Base-by-base conservation (phyloP, 306 rosid genomes). In the Castanea sativa region DNA sequence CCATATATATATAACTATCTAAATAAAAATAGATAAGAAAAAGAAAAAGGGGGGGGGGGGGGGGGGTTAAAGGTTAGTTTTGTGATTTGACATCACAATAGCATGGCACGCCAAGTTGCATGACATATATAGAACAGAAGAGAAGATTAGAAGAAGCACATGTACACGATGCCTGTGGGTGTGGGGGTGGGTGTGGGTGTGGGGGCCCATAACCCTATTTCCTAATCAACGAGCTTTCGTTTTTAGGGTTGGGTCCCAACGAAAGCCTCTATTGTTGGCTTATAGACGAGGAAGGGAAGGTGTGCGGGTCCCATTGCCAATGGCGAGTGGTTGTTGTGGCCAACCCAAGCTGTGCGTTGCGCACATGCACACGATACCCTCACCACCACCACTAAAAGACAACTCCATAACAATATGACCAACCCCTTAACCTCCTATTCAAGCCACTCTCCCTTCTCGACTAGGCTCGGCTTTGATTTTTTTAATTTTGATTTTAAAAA, bases 231-330 rank as follows among this genome's bases (percentile, higher is more conserved):
- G 45, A 41, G 45, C 45, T 41, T 41, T 41, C 45, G 45, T 41
- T 41, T 0, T 9, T 41, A 2, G 45, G 45, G 16, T 49, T 49
- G 82, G 84, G 90, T 51, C 15, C 86, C 86, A 57, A 1, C 21
- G 43, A 58, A 78, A 72, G 74, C 20, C 86, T 76, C 82, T 4
- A 77, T 81, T 79, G 90, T 84, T 88, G 90, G 94, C 83, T 81
- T 65, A 64, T 18, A 75, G 70, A 63, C 72, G 60, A 61, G 16
- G 85, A 55, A 68, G 59, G 64, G 81, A 73, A 58, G 51, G 57
- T 70, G 87, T 38, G 82, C 63, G 87, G 88, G 87, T 57, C 86
- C 85, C 68, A 71, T 1, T n/a, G 25, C 7, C 19, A 55, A 29
- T 6, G n/a, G 45, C 18, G 23, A 33, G 13, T 21, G 56, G 55